phyloP scores from a whole-genome alignment of 495 filamentous ascomycete species.

The Aspergillus wentii region DNA sequence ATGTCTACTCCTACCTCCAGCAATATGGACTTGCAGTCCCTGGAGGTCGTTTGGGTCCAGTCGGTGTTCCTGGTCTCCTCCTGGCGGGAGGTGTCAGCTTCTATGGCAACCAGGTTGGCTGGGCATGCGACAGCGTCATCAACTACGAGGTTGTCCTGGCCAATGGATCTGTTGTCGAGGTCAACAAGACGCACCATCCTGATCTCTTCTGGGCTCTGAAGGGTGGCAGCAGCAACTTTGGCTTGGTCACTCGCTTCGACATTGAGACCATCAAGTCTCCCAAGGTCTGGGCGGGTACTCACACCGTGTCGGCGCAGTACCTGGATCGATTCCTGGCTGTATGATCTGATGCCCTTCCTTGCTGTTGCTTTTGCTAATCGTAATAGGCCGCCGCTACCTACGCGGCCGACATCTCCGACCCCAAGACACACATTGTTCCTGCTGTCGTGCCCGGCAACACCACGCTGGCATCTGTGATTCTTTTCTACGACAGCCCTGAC shows the following conservation, averaged over 20 bases:
- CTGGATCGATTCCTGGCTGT: conserved; percentile 26
- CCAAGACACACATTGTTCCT: conserved; percentile 30
- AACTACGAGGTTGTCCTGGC: conserved; percentile 58
- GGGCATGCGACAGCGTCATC: conserved; percentile 44
- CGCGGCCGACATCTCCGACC: conserved; percentile 23
- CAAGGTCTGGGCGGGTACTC: conserved; percentile 40
- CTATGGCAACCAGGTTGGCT: conserved; percentile 42
- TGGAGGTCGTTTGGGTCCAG: conserved; percentile 49
- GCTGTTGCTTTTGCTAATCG: neutral
- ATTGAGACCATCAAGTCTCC: conserved; percentile 44
- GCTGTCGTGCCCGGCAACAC: conserved; percentile 23
- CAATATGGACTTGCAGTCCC: conserved; percentile 40
- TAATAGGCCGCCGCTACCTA: conserved; percentile 27
- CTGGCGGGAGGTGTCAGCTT: conserved; percentile 53
- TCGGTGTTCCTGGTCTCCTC: conserved; percentile 44
- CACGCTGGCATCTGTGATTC: conserved; percentile 26
- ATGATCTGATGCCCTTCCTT: conserved; percentile 1
- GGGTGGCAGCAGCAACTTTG: conserved; percentile 52
- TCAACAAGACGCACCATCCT: conserved; percentile 40
- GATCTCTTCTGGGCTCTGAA: conserved; percentile 60
- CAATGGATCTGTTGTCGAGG: conserved; percentile 51
- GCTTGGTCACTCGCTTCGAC: conserved; percentile 47
- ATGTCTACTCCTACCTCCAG: conserved; percentile 48
- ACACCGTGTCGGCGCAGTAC: conserved; percentile 24
- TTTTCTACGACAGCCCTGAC: conserved; percentile 33